Evolutionary conservation across 2,329 filamentous ascomycete genomes (phyloP).

Genomic region (Penicillium paneum): DNA sequence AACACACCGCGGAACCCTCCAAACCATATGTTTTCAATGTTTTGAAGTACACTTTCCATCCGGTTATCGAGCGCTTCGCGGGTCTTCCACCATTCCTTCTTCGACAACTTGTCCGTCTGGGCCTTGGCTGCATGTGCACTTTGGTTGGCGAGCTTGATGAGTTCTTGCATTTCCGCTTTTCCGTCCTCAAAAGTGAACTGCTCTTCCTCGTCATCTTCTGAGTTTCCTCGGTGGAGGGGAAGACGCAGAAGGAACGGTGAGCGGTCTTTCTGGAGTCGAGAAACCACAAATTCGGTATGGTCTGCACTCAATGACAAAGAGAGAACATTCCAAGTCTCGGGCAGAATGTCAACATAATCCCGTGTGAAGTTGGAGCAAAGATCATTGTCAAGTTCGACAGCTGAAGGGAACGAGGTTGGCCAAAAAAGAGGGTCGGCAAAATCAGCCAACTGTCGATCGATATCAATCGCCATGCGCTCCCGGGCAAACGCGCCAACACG

Average conservation of each 20-base stretch:
- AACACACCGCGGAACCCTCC: constrained; percentile 95
- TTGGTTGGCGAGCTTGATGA: constrained; percentile 76
- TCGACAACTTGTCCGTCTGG: constrained; percentile 69
- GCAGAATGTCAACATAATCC: constrained; percentile 82
- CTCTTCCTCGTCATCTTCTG: constrained; percentile 71
- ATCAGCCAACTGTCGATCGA: constrained; percentile 46
- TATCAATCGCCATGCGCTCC: constrained; percentile 38
- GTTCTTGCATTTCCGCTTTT: constrained; percentile 73
- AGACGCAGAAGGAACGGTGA: constrained; percentile 83
- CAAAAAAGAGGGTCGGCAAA: constrained; percentile 49
- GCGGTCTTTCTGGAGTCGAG: constrained; percentile 72
- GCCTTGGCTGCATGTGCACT: constrained; percentile 74
- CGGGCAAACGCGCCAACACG: constrained; percentile 42
- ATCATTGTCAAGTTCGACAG: constrained; percentile 18
- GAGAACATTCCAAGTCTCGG: constrained; percentile 76
- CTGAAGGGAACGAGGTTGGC: constrained; percentile 39
- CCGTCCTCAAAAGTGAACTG: constrained; percentile 81
- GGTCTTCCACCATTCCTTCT: constrained; percentile 84
- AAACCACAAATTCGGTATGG: constrained; percentile 79
- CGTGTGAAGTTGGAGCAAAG: constrained; percentile 67
- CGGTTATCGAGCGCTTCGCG: constrained; percentile 75
- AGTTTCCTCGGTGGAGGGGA: constrained; percentile 77
- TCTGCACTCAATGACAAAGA: constrained; percentile 82
- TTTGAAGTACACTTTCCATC: constrained; percentile 72
- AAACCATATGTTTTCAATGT: constrained; percentile 90